Evolutionary conservation across 1,284 basidiomycete species (phyloP), one percentile per base, ranked within the genome.

Genomic region (Marasmius oreades): DNA sequence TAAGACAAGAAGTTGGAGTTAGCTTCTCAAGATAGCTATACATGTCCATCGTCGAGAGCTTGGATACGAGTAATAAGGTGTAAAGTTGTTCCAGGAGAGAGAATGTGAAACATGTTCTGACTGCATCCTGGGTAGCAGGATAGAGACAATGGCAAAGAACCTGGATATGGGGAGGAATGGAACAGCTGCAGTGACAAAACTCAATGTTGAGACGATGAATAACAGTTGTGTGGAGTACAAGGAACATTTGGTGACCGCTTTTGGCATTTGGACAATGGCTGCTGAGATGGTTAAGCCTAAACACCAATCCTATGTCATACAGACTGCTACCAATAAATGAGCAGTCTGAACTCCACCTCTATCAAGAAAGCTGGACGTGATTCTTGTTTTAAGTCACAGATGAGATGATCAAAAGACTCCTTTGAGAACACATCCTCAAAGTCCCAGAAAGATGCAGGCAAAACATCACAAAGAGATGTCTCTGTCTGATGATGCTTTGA

Each of bases 51-150:
- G 55, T 62, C 36, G 62, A 61, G 2, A 61, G 33, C 46, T 69
- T 68, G n/a, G 56, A 42, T 10, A 51, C 36, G 1, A 63, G 51
- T 7, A 55, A 61, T 2, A 69, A 58, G 39, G 62, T 55, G 14
- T 70, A 69, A 52, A 68, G 70, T 8, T 53, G 53, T 47, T 67
- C 60, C 2, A 72, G 59, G 2, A 67, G 52, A 5, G 56, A 36
- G 50, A 68, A 65, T 0, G 69, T 72, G 1, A 64, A 65, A 26
- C 62, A 63, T 1, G 67, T 67, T 26, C 62, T 60, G 2, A 69
- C 68, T n/a, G 66, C 54, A 3, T 59, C 52, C 4, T 53, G 45
- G 11, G 66, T 64, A 7, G 64, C 61, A 26, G 65, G 66, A 62
- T 64, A 66, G 36, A 62, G 61, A 20, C 63, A 60, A 34, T 54